A percentile compares a stretch with the other conserved stretches of the same genome.
These are phyloP conservation scores for Ustilago nuda DNA, from an alignment of 1,284 basidiomycete species.

Conservation along the genomic window DNA sequence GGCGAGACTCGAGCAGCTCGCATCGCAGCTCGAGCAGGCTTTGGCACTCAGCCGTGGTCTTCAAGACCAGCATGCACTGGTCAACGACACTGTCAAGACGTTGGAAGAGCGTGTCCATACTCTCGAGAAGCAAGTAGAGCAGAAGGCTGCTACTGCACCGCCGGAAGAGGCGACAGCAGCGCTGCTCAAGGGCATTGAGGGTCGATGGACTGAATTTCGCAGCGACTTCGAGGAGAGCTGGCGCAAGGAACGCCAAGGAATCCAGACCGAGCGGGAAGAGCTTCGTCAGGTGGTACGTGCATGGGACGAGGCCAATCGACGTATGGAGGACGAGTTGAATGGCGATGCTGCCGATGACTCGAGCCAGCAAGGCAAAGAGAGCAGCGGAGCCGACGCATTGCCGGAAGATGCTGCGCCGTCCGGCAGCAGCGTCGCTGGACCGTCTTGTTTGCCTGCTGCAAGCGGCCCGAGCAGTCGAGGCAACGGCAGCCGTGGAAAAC, in stretches of 20 bases:
- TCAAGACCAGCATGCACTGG: slow-evolving; percentile 81
- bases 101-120: slow-evolving; percentile 75
- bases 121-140: slow-evolving; percentile 70
- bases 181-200: slow-evolving; percentile 74
- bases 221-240: slow-evolving; percentile 68
- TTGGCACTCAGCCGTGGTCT: slow-evolving; percentile 80
- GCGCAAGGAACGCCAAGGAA: slow-evolving; percentile 78
- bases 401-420: slow-evolving; percentile 9
- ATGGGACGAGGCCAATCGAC: slow-evolving; percentile 77
- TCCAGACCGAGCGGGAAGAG: slow-evolving; percentile 83
- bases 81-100: slow-evolving; percentile 80
- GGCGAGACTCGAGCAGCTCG: slow-evolving; percentile 78
- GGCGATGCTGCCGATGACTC: slow-evolving; percentile 14
- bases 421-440: slow-evolving; percentile 8
- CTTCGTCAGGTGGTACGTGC: slow-evolving; percentile 81
- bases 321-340: slow-evolving; percentile 69
- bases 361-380: slow-evolving; percentile 13
- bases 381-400: slow-evolving; percentile 9
- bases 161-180: slow-evolving; percentile 35
- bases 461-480: slow-evolving; percentile 14
- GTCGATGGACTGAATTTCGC: slow-evolving; percentile 77
- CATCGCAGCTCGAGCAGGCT: slow-evolving; percentile 81
- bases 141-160: slow-evolving; percentile 24
- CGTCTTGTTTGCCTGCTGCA: slow-evolving; percentile 1
- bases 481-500: slow-evolving; percentile 31